Evolutionary conservation across 2,329 filamentous ascomycete species (phyloP).

Genomic region (Beauveria asiatica): DNA sequence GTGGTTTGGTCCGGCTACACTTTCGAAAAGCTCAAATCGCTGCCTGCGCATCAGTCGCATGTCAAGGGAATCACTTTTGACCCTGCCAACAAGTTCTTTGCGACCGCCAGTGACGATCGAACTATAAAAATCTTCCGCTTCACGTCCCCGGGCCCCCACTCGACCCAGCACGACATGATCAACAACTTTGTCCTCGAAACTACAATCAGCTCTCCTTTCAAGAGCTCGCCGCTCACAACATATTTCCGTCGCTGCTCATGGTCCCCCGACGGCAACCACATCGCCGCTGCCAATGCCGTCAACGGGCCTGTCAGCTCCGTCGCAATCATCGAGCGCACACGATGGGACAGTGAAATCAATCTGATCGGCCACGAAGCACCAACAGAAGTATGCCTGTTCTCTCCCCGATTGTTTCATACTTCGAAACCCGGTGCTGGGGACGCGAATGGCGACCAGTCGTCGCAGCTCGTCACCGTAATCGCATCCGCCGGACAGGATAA

Average conservation of each 20-base stretch:
- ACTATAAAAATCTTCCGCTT: constrained; percentile 96
- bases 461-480: constrained; percentile 74
- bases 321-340: constrained; percentile 84
- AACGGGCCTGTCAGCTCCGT: constrained; percentile 97
- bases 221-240: constrained; percentile 85
- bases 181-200: constrained; percentile 94
- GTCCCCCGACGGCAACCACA: constrained; percentile 95
- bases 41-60: constrained; percentile 89
- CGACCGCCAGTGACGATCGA: constrained; percentile 92
- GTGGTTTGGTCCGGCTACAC: constrained; percentile 98
- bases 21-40: constrained; percentile 93
- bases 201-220: constrained; percentile 82
- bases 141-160: constrained; percentile 81
- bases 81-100: constrained; percentile 98
- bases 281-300: constrained; percentile 91
- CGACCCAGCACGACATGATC: constrained; percentile 87
- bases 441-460: constrained; percentile 33
- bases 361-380: constrained; percentile 95
- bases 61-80: constrained; percentile 99
- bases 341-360: constrained; percentile 96
- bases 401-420: constrained; percentile 77
- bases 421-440: constrained; percentile 52
- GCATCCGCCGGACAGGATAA: constrained; percentile 96
- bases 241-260: constrained; percentile 96
- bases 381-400: constrained; percentile 95